A percentile compares a stretch with the other conserved stretches of the same genome.
phyloP scores from a whole-genome alignment of 2,329 filamentous ascomycete species.

The Drechslera avenae region DNA sequence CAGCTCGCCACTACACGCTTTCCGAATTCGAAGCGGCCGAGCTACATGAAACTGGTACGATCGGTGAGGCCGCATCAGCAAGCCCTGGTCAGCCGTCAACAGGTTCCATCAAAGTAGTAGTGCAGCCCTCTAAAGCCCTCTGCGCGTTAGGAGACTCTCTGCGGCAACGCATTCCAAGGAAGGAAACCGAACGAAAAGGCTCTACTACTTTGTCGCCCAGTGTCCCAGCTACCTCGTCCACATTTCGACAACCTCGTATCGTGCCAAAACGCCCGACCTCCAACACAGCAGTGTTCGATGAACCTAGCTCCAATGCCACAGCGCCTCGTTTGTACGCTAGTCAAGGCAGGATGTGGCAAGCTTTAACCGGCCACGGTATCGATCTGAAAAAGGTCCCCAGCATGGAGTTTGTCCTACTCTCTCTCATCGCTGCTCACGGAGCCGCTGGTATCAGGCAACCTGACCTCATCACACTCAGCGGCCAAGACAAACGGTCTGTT shows the following conservation, averaged over 20 bases:
- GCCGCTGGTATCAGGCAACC: conserved; percentile 63
- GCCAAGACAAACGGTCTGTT: conserved; percentile 69
- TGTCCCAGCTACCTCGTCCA: not conserved
- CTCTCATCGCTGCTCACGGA: conserved; percentile 62
- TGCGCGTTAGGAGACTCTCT: conserved; percentile 23
- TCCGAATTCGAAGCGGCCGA: conserved; percentile 42
- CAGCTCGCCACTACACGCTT: conserved; percentile 37
- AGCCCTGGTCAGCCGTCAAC: not conserved
- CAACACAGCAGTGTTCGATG: conserved; percentile 33
- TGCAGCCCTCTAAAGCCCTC: conserved; percentile 21
- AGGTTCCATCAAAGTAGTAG: not conserved
- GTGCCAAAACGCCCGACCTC: conserved; percentile 10
- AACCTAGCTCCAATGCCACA: conserved; percentile 23
- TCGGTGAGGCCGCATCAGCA: not conserved
- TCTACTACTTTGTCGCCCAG: not conserved
- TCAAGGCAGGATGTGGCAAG: conserved; percentile 63
- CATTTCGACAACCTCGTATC: conserved; percentile 18
- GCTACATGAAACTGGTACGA: conserved; percentile 15
- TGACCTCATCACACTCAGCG: conserved; percentile 59
- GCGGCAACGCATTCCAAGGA: conserved; percentile 23
- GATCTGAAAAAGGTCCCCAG: conserved; percentile 60
- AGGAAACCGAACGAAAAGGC: conserved; percentile 8
- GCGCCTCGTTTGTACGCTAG: conserved; percentile 52
- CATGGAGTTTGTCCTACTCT: conserved; percentile 62
- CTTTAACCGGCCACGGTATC: conserved; percentile 63